phyloP scores from a whole-genome alignment of 2,329 filamentous ascomycete genomes.

The Sclerotinia borealis region DNA sequence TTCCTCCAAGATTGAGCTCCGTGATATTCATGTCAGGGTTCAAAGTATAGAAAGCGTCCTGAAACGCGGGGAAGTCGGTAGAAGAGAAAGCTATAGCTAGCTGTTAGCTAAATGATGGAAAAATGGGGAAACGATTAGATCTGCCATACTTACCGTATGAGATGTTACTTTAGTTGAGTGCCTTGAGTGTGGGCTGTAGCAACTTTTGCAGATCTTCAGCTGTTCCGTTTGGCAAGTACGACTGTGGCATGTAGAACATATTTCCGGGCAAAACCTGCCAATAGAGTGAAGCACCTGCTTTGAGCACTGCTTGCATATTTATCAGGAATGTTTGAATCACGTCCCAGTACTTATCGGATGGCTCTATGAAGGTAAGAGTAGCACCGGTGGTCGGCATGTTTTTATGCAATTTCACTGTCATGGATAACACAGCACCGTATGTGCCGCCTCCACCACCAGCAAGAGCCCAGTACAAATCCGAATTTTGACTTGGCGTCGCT shows the following conservation, averaged over 20 bases:
- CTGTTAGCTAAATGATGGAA: neutral
- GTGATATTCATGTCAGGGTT: constrained; percentile 9
- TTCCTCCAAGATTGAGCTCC: constrained; percentile 9
- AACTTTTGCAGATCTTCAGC: constrained; percentile 4
- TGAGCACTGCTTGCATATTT: constrained; percentile 3
- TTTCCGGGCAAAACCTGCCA: constrained; percentile 13
- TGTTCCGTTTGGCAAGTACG: constrained; percentile 10
- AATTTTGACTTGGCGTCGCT: constrained; percentile 41
- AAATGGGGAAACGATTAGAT: neutral
- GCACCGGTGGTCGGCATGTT: constrained; percentile 30
- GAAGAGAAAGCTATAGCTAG: neutral
- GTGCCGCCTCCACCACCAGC: constrained; percentile 54
- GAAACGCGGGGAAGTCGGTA: constrained; percentile 4
- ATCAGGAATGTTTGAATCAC: constrained; percentile 5
- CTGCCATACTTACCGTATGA: constrained; percentile 1
- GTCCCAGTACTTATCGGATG: constrained; percentile 9
- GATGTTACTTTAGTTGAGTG: constrained; percentile 4
- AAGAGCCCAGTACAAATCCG: constrained; percentile 58
- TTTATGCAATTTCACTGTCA: constrained; percentile 47
- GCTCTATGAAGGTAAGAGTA: constrained; percentile 1
- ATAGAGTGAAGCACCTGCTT: constrained; percentile 1
- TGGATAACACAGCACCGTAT: constrained; percentile 48
- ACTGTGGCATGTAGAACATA: constrained; percentile 10
- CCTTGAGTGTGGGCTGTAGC: neutral
- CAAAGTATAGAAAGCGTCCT: constrained; percentile 3